Evolutionary conservation across 768 basidiomycete genomes (phyloP).

Genomic region (Hericium rajendrae): DNA sequence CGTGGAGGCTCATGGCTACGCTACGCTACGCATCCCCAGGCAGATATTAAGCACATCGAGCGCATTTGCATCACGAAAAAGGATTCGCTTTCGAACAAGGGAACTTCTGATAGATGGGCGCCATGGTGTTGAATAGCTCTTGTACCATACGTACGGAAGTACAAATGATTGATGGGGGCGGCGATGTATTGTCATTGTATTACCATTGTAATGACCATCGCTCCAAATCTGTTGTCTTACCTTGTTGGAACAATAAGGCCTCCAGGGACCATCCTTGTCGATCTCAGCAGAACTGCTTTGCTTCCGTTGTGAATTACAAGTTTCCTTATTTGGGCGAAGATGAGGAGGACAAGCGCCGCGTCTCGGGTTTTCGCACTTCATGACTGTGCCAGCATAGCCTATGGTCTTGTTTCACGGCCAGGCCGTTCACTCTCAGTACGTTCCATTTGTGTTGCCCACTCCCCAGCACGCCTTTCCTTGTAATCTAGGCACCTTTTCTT

Average conservation of each 20-base stretch:
- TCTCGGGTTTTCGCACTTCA: neutral
- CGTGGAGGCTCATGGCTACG: no score
- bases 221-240: neutral
- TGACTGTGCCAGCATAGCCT: neutral
- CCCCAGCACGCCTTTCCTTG: neutral
- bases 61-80: no score
- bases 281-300: neutral
- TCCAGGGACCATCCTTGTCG: neutral
- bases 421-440: neutral
- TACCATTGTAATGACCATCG: no score
- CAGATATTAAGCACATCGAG: no score
- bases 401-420: neutral
- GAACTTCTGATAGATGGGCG: no score
- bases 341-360: neutral
- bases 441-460: neutral
- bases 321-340: neutral
- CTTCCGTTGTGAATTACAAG: neutral
- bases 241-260: no score
- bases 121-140: no score
- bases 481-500: neutral
- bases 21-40: no score
- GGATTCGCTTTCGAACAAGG: no score
- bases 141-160: no score
- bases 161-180: no score
- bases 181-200: no score